Evolutionary conservation across 2,329 filamentous ascomycete genomes (phyloP), one percentile per base, ranked within the genome.

Genomic region (Ophiocordyceps robertsii): DNA sequence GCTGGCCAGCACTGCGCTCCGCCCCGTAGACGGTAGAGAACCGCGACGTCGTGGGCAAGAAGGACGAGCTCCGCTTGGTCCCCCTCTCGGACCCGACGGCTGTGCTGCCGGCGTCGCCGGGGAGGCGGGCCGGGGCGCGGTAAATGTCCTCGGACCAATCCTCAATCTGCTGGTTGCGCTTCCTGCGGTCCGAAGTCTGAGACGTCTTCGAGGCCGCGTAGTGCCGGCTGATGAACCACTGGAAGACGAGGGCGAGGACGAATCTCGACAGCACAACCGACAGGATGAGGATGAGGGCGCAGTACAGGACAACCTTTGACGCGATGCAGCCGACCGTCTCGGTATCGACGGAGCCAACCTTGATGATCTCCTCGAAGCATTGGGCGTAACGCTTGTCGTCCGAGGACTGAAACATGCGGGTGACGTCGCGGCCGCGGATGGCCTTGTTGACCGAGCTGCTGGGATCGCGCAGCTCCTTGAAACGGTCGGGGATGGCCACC

Each of bases 101-200:
- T 40, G 75, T 80, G 55, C 77, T 82, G 45, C 77, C 75, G 36
- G 82, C 67, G 53, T 95, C 78, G 16, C 79, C 92, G 4, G 82
- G 75, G 49, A 95, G 71, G 50, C 88, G 84, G 43, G 83, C 80
- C 21, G 88, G 87, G 4, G 90, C 84, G 37, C 88, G 84, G 62
- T 98, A 96, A 53, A 98, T 98, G 56, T 98, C 92, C 50, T 96
- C 86, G 13, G 82, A 83, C 92, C 92, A 98, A 54, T 95, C 90
- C 61, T 98, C 92, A 50, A 98, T 98, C 65, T 96, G 88, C 52
- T 83, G 80, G 52, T 89, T 83, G 45, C 92, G 80, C 64, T 89
- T 83, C 60, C 90, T 88, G 50, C 81, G 77, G 59, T 92, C 78
- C 6, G 81, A 79, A 14, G 78, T 79, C 60, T 94, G 82, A 3